Base-by-base conservation (phyloP, 371 early-diverging fungal species). In the Syncephalastrum sp. region DNA sequence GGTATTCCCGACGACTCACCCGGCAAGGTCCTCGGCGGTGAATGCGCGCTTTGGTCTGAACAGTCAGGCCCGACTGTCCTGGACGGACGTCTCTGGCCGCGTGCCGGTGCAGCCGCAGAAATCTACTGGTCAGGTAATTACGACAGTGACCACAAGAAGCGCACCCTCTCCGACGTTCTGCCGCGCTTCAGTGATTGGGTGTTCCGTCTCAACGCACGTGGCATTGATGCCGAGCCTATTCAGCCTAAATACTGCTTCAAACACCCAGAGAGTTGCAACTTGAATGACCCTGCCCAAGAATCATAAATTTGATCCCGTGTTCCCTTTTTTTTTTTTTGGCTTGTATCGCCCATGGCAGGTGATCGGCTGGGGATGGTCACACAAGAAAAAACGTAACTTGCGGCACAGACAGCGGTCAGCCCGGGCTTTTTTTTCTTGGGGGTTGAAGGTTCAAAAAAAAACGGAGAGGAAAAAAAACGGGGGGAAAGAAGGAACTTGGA, bases 41-140 rank as follows among this genome's bases (percentile, higher is more conserved):
- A 77, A 59, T 85, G 79, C 4, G 80, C 85, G 24, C 42, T 85
- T 38, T 92, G 91, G 92, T 77, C 89, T 12, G 91, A 92, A 65
- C 89, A 90, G 64, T 45, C 76, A 5, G 91, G 88, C 47, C 76
- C 78, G 19, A 70, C 67, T 25, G 81, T 76, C 23, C 59, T 91
- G 15, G 90, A 90, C 70, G 43, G 52, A 42, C 73, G 76, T 50
- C 63, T 90, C 53, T 92, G 91, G 90, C 91, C 90, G 38, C 86
- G 91, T 43, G 64, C 85, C 47, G 73, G 87, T 16, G 88, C 90
- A 24, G 81, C 85, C 47, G 84, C 90, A 16, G 92, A 91, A 71
- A 63, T 85, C 33, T 77, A 83, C 46, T 92, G 92, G 92, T 83
- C 88, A 10, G 91, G 89, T 23, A 79, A 78, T 65, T 71, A 80